These are phyloP conservation scores for Astrothelium macrocarpum DNA, from an alignment of 495 filamentous ascomycete species.

Conservation along the genomic window DNA sequence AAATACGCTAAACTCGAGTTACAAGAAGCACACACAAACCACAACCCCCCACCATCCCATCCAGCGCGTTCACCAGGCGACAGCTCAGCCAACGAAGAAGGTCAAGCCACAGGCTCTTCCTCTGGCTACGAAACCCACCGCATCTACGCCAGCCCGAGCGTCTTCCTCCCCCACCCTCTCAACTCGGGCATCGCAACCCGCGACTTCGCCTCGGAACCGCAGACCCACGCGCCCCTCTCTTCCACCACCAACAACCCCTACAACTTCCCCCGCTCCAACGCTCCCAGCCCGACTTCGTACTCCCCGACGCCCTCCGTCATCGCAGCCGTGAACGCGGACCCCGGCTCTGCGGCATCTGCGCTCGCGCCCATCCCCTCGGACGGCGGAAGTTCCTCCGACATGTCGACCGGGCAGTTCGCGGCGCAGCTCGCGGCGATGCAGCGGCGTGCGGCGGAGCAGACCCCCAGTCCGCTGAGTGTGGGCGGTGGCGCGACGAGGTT, in stretches of 20 bases:
- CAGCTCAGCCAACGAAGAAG: background rate
- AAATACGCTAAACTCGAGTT: too few species aligned
- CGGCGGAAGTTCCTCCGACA: background rate
- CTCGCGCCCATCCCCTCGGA: background rate
- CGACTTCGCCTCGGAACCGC: background rate
- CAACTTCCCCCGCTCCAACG: background rate
- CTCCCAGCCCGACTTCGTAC: background rate
- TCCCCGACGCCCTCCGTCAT: background rate
- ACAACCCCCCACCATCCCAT: background rate
- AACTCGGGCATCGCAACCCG: background rate
- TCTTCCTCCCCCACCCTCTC: background rate
- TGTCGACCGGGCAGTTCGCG: background rate
- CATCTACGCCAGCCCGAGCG: slow-evolving; percentile 3
- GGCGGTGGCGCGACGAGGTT: background rate
- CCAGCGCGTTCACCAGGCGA: background rate
- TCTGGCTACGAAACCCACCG: background rate
- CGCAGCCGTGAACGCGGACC: background rate
- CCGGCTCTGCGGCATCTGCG: background rate
- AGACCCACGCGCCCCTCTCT: background rate
- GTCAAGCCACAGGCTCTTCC: background rate
- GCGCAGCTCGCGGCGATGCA: background rate
- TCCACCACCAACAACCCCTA: background rate
- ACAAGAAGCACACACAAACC: too few species aligned
- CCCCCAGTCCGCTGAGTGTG: background rate
- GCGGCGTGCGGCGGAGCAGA: background rate